Percentiles rank a stretch among this genome's conserved stretches.
Evolutionary conservation across 208 protist genomes (phyloP).

Genomic region (Acanthamoeba royreba): DNA sequence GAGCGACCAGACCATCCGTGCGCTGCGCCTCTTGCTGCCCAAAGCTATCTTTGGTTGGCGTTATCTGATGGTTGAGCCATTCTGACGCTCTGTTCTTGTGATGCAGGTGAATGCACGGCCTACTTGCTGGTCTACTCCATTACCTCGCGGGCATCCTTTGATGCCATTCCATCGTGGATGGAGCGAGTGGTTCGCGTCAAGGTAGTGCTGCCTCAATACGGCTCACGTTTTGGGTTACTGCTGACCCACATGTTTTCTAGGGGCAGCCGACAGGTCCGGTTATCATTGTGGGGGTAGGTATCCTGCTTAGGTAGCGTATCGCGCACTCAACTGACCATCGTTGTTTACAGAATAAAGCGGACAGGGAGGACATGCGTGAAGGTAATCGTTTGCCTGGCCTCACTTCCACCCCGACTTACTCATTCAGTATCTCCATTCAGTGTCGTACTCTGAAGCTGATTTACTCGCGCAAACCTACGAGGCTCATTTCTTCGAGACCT

Average conservation of each 20-base stretch:
- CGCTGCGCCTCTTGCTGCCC: background rate
- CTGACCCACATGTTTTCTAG: no score
- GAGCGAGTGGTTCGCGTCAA: background rate
- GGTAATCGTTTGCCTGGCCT: no score
- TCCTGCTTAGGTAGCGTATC: no score
- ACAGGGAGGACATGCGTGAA: background rate
- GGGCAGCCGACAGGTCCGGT: background rate
- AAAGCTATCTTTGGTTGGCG: no score
- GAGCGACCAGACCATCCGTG: background rate
- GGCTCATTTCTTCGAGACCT: background rate
- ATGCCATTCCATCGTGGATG: background rate
- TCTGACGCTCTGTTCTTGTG: no score
- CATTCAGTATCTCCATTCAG: background rate
- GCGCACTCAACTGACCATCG: no score
- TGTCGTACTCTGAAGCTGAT: background rate
- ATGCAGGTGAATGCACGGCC: background rate
- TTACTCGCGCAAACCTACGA: background rate
- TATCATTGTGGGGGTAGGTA: background rate
- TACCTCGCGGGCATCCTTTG: background rate
- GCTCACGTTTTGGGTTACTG: no score
- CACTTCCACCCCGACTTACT: background rate
- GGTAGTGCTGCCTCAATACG: no score
- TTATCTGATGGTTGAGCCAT: background rate
- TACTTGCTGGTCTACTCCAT: background rate
- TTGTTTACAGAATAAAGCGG: background rate